Evolutionary conservation across 78 protist species (phyloP), one percentile per base, ranked within the genome.

Genomic region (Goniomonas avonlea): DNA sequence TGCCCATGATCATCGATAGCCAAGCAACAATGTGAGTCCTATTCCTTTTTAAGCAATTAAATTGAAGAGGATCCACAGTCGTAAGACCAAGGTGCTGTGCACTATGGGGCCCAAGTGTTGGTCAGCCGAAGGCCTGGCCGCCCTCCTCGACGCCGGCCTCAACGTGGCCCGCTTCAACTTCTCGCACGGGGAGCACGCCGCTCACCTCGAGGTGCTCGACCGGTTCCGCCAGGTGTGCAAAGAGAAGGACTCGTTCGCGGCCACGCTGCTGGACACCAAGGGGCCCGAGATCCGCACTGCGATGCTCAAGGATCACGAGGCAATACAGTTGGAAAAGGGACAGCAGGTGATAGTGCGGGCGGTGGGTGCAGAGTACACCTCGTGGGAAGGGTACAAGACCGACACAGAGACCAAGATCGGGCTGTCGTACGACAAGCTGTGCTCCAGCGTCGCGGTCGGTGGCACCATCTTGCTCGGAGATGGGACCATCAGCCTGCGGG

Each of bases 151-250:
- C 40, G 94, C 91, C 1, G 94, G 94, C 29, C 39, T 87, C 81
- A 86, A 86, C 85, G 35, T 85, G 40, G 71, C 88, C 53, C 85
- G 95, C 39, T 37, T 92, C 73, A 89, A 89, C 86, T 85, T 92
- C 61, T 80, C 88, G 27, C 95, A 92, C 56, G 93, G 93, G 23
- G 21, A 38, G 27, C 80, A 88, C 81, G 87, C 70, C 58, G 60
- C 9, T 17, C 80, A 75, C 79, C 43, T 5, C n/a, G 79, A n/a
- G 80, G 35, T 56, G 34, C 53, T 73, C 53, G 32, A 40, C 38
- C n/a, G 39, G 39, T 47, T 74, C 39, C 81, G 89, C 38, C 13
- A 38, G 53, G 81, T 47, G 60, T 7, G 7, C 27, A 20, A 7
- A 4, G 15, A 5, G 39, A 70, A 70, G 77, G 8, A 32, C 38